These are phyloP conservation scores for Trichosporon sp. DNA, from an alignment of 1,284 basidiomycete genomes.

Conservation along the genomic window DNA sequence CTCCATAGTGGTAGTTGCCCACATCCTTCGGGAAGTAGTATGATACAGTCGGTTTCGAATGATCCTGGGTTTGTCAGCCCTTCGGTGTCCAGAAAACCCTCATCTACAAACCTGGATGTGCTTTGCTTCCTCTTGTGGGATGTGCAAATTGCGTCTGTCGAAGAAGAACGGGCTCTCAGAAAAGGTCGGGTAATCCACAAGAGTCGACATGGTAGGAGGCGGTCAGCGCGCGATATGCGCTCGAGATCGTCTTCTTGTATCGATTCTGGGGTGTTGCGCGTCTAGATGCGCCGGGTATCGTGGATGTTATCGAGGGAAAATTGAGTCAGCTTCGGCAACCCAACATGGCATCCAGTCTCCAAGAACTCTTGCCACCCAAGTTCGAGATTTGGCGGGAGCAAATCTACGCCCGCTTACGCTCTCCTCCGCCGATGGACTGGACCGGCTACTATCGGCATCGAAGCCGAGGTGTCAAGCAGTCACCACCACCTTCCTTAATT, in stretches of 20 bases:
- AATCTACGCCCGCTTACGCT: constrained; percentile 9
- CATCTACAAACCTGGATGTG: constrained; percentile 37
- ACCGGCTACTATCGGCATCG: neutral
- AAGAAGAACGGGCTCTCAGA: constrained; percentile 50
- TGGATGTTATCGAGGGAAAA: neutral
- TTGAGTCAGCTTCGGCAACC: neutral
- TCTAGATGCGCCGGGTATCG: neutral
- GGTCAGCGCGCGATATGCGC: neutral
- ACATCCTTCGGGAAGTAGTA: constrained; percentile 95
- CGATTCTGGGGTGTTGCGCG: neutral
- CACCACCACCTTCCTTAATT: neutral
- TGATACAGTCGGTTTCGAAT: constrained; percentile 81
- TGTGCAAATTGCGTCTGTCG: constrained; percentile 38
- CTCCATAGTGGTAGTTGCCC: constrained; percentile 92
- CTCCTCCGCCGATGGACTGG: neutral
- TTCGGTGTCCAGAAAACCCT: neutral
- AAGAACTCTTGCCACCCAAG: constrained; percentile 13
- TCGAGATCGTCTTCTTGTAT: neutral
- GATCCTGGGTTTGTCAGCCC: constrained; percentile 57
- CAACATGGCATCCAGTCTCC: neutral
- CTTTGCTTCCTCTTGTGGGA: constrained; percentile 40
- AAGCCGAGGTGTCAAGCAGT: neutral
- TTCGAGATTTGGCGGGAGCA: constrained; percentile 9
- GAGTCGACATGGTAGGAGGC: constrained; percentile 13
- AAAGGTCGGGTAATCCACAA: constrained; percentile 44